Base-by-base conservation (phyloP, 352 stramenopile species). In the Globisporangium solare region DNA sequence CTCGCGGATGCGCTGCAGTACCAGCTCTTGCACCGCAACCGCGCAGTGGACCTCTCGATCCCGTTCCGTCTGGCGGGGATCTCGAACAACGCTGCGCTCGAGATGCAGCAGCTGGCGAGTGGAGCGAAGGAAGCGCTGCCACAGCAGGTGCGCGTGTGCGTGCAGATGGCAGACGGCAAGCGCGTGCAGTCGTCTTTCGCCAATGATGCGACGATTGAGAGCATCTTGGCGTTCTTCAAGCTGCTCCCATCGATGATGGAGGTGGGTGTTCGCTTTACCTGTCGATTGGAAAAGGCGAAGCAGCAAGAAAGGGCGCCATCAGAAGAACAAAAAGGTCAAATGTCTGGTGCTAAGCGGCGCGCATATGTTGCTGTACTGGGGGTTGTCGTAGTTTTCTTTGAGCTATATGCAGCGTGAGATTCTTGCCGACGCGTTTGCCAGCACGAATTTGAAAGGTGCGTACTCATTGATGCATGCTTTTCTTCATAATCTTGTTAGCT, bases 11-110 rank as follows among this genome's bases (percentile, higher is more conserved):
- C 71, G 27, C 48, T 52, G 27, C 68, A 77, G 52, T 87, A 66
- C 53, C 71, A 92, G 58, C 70, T 95, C 17, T 53, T 79, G 47
- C 85, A 94, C 60, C 84, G 83, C 48, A 70, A 68, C 41, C 75
- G 66, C 14, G 46, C 73, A 8, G 64, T 95, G 18, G 86, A 95
- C 55, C 59, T 92, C 42, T 90, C 86, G 17, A 78, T 93, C 46
- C 84, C 86, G 35, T 95, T 95, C 53, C 81, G 84, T 4, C 71
- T 95, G 24, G 92, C 86, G 14, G 86, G 86, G 31, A 76, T 95
- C 21, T 92, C 86, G 37, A 92, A 92, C 60, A 94, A 94, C 51
- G 84, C 86, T 15, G 61, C 64, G 13, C 52, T 95, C 20, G 81
- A 95, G 63, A 47, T 95, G 35, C 67, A 65, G n/a, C 71, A 68